Conservation (phyloP, 2,329 filamentous ascomycete species). For the Clarireedia monteithiana region DNA sequence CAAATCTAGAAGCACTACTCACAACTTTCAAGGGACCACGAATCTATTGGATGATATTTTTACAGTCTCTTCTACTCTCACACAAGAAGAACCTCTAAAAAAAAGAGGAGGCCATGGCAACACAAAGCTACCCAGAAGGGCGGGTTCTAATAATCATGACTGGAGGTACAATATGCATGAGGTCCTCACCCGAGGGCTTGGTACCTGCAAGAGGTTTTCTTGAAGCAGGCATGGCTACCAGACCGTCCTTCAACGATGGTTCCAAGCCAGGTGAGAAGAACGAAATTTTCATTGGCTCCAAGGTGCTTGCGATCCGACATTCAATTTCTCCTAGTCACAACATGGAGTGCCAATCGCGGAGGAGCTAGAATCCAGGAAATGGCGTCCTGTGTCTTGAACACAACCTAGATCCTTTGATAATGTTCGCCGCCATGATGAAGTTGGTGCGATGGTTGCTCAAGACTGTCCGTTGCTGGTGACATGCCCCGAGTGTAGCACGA, state of each 20-base stretch:
- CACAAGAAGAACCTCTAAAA: background rate
- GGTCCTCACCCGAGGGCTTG: constrained; percentile 55
- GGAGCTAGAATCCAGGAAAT: background rate
- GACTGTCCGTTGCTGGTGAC: background rate
- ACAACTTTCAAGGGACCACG: background rate
- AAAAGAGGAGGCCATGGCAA: constrained; percentile 1
- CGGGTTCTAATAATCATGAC: constrained; percentile 62
- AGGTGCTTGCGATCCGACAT: background rate
- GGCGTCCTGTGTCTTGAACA: constrained; percentile 5
- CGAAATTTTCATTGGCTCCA: background rate
- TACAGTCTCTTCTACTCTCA: background rate
- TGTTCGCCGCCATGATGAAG: background rate
- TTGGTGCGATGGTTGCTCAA: constrained; percentile 1
- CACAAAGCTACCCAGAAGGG: constrained; percentile 40
- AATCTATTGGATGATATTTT: background rate
- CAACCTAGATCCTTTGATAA: background rate
- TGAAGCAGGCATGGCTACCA: constrained; percentile 54
- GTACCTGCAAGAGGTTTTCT: constrained; percentile 54
- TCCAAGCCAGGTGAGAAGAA: constrained; percentile 38
- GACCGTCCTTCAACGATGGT: constrained; percentile 62
- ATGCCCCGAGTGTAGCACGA: background rate
- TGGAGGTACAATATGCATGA: constrained; percentile 63
- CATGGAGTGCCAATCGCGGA: too few relatives aligned
- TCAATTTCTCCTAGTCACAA: background rate
- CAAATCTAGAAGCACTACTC: too few relatives aligned